Base-by-base conservation (phyloP, 768 basidiomycete genomes). In the Tremella yokohamensis region DNA sequence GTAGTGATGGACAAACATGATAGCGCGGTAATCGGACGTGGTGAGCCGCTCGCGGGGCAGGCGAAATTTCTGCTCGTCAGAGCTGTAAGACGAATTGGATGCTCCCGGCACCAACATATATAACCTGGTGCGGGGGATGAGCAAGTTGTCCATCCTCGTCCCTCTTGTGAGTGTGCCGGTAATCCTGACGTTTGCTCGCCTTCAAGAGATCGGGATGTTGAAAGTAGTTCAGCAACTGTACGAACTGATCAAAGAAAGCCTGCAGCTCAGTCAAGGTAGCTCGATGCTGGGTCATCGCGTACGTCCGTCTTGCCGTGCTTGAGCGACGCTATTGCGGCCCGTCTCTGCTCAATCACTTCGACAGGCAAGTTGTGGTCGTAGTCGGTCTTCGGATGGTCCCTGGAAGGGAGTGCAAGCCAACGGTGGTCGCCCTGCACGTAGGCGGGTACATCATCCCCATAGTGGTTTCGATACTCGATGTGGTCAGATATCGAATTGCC, bases 211-310 rank as follows among this genome's bases (percentile, higher is more conserved):
- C 42, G 6, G 42, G 42, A 45, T 45, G 42, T 16, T 45, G 42
- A 15, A 45, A 45, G 15, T 45, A 45, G 42, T 45, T 45, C n/a
- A n/a, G 22, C 15, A 45, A 22, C n/a, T 18, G 42, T 16, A 45
- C 22, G 42, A 45, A 45, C 8, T 45, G 42, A 22, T 45, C 42
- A 15, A 45, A 45, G 42, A 45, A 45, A n/a, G 42, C 42, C 42
- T 45, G n/a, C n/a, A 18, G 8, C n/a, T 45, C 42, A 45, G 42
- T 18, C 42, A 45, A 11, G 29, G 29, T 11, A 11, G 4, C 29
- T 34, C 29, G 6, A 34, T 11, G 29, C 6, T 11, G 29, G 11
- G 11, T 11, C 11, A 34, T 34, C 29, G 6, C 4, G 29, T 34
- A 34, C 29, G 29, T 34, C 29, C 11, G 11, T 34, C 29, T 34